Percentiles rank a stretch among this genome's conserved stretches.
Conservation (phyloP, 179 eudicot genomes). For the Spergularia azorica region DNA sequence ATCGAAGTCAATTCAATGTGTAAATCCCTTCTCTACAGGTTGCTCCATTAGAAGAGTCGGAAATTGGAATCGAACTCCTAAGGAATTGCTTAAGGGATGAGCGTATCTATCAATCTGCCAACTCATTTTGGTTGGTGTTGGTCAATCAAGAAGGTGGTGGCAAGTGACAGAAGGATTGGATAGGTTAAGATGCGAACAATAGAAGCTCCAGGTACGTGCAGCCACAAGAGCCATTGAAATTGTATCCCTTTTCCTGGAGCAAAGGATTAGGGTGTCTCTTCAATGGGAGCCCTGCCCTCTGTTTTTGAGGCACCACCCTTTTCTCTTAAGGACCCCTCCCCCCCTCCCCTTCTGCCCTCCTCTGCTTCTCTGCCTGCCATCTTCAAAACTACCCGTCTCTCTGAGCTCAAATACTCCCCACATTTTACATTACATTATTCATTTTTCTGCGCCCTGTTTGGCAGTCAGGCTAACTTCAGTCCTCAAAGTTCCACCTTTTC, state of each 20-base stretch:
- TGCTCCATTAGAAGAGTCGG: too few relatives aligned
- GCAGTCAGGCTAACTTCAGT: conserved; percentile 27
- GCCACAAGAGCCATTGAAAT: conserved; percentile 39
- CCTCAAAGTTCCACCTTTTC: conserved; percentile 29
- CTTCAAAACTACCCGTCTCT: conserved; percentile 12
- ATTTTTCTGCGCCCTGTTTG: conserved; percentile 24
- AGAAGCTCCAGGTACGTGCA: conserved; percentile 42
- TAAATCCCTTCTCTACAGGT: too few relatives aligned
- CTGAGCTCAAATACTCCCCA: conserved; percentile 8
- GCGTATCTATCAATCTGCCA: too few relatives aligned
- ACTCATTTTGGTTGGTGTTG: too few relatives aligned
- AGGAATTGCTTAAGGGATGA: too few relatives aligned
- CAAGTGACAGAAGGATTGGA: conserved; percentile 14
- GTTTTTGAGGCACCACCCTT: conserved; percentile 31
- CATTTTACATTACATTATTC: background rate
- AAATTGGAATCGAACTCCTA: too few relatives aligned
- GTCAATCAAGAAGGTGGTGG: too few relatives aligned
- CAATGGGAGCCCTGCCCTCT: conserved; percentile 38
- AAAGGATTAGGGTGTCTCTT: conserved; percentile 35
- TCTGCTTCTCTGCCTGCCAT: conserved; percentile 28
- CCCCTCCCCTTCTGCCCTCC: conserved; percentile 8
- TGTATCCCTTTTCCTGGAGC: conserved; percentile 41
- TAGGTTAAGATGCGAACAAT: conserved; percentile 14
- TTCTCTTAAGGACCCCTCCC: background rate
- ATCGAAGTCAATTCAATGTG: too few relatives aligned